Evolutionary conservation across 2,329 filamentous ascomycete species (phyloP).

Genomic region (Didymella arachidicola): DNA sequence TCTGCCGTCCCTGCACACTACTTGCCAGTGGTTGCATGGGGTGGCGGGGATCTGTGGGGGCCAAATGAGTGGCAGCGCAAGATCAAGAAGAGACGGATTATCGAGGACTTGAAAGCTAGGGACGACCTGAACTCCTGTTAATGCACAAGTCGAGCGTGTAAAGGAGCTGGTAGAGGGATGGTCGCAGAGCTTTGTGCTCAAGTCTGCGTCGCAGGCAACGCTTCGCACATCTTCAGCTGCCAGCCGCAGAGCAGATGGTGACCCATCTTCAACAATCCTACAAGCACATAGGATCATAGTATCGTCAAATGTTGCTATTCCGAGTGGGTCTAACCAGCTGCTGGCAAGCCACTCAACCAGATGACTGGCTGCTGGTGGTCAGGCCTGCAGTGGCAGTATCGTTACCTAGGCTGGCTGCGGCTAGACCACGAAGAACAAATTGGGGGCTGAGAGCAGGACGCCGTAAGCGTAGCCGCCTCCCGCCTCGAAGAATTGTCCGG

Average conservation of each 20-base stretch:
- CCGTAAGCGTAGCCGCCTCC: conserved; percentile 2
- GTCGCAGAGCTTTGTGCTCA: background rate
- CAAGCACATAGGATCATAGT: conserved; percentile 1
- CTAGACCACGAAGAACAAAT: conserved; percentile 6
- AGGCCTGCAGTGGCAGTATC: conserved; percentile 6
- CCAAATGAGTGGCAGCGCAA: conserved; percentile 4
- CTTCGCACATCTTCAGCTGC: background rate
- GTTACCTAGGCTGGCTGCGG: conserved; percentile 12
- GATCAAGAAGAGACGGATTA: background rate
- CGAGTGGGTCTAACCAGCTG: background rate
- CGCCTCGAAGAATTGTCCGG: background rate
- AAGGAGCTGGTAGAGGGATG: background rate
- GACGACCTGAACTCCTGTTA: background rate
- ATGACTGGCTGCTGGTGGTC: conserved; percentile 4
- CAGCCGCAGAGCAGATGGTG: background rate
- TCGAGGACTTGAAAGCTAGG: background rate
- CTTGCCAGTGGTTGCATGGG: conserved; percentile 1
- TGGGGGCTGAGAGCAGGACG: conserved; percentile 15
- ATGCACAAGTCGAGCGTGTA: background rate
- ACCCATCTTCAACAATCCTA: conserved; percentile 10
- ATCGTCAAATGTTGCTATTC: conserved; percentile 9
- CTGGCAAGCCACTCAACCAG: conserved; percentile 8
- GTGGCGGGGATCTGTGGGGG: conserved; percentile 12
- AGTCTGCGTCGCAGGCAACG: background rate
- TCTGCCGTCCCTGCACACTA: conserved; percentile 9